phyloP scores from a whole-genome alignment of 2,329 filamentous ascomycete species.

The Chrysoporthe cubensis region DNA sequence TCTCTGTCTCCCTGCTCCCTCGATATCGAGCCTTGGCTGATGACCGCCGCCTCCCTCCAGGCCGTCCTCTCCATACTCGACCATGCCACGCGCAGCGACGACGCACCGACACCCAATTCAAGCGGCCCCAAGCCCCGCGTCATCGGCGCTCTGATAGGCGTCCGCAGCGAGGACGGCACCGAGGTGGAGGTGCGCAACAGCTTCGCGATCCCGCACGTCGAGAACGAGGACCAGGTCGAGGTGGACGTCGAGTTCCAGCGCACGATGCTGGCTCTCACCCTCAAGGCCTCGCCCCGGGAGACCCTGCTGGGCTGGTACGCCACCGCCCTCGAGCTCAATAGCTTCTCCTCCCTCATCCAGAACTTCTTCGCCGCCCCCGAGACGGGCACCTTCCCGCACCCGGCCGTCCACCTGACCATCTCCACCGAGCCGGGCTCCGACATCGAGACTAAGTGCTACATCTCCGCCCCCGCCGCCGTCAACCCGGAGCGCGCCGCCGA shows the following conservation, averaged over 20 bases:
- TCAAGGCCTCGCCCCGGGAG: constrained; percentile 93
- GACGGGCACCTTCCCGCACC: constrained; percentile 95
- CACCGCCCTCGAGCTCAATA: constrained; percentile 95
- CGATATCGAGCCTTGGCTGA: background rate
- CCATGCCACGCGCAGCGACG: constrained; percentile 88
- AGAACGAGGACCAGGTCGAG: constrained; percentile 98
- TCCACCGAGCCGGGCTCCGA: constrained; percentile 86
- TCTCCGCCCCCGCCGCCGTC: constrained; percentile 91
- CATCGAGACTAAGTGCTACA: constrained; percentile 91
- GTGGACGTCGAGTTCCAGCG: constrained; percentile 99
- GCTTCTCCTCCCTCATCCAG: constrained; percentile 96
- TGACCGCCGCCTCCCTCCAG: constrained; percentile 40
- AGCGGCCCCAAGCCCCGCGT: constrained; percentile 86
- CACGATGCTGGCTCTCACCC: constrained; percentile 94
- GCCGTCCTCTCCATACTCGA: constrained; percentile 81
- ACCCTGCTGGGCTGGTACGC: constrained; percentile 98
- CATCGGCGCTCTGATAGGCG: constrained; percentile 93
- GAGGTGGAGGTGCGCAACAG: constrained; percentile 95
- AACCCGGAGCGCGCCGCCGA: constrained; percentile 94
- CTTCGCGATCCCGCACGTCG: constrained; percentile 97
- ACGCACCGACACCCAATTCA: constrained; percentile 45
- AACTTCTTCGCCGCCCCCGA: constrained; percentile 99
- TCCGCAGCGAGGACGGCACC: constrained; percentile 92
- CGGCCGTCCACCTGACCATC: constrained; percentile 96
- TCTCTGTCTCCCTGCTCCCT: constrained; percentile 7